These are phyloP conservation scores for Cryptococcus sp. DNA, from an alignment of 1,284 basidiomycete genomes.

Conservation along the genomic window DNA sequence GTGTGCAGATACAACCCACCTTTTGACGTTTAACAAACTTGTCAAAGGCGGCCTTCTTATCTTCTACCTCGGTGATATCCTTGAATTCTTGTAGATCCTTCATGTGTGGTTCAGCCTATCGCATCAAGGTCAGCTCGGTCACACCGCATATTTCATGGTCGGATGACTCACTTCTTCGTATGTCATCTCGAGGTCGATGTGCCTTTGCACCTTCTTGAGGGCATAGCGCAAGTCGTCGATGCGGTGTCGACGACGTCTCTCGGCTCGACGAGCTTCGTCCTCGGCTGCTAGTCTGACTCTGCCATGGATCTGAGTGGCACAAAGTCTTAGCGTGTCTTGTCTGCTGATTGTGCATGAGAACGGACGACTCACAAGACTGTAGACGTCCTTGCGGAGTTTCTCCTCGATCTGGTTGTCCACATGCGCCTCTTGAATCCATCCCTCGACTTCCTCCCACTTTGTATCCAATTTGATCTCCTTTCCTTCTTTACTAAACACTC, in stretches of 20 bases:
- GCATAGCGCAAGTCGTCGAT: conserved; percentile 97
- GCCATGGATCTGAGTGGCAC: conserved; percentile 63
- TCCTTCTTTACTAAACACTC: conserved; percentile 32
- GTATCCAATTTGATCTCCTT: conserved; percentile 54
- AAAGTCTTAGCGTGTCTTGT: conserved; percentile 9
- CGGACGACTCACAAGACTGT: conserved; percentile 62
- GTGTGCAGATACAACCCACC: conserved; percentile 49
- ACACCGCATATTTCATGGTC: conserved; percentile 11
- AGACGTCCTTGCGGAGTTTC: conserved; percentile 64
- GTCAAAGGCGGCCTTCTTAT: conserved; percentile 71
- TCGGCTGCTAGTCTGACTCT: conserved; percentile 70
- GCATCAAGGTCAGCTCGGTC: conserved; percentile 2
- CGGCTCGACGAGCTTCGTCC: conserved; percentile 76
- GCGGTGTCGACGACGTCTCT: conserved; percentile 78
- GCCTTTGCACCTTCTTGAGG: conserved; percentile 80
- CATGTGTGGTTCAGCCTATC: conserved; percentile 70
- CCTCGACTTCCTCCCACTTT: conserved; percentile 59
- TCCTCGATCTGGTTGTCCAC: conserved; percentile 56
- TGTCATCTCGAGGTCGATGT: conserved; percentile 68
- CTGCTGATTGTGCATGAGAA: background rate
- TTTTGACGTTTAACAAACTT: conserved; percentile 87
- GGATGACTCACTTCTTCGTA: conserved; percentile 70
- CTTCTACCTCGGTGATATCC: conserved; percentile 73
- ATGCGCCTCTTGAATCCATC: conserved; percentile 54
- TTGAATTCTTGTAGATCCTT: conserved; percentile 78